Evolutionary conservation across 192 early-diverging fungal species (phyloP).

Genomic region (Backusella tarrabulga): DNA sequence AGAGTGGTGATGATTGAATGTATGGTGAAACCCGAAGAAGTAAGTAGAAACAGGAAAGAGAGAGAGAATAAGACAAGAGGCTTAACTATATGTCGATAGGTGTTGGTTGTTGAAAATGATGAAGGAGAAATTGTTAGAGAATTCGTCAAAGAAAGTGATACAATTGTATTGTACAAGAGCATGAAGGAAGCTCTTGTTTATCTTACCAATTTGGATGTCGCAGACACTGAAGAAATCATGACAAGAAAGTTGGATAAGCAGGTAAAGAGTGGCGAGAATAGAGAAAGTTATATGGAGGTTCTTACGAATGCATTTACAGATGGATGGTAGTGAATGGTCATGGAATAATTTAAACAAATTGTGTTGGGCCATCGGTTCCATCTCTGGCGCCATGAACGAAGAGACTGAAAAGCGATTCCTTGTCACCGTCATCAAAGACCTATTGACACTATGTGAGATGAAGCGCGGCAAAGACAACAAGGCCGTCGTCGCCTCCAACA

Average conservation of each 20-base stretch:
- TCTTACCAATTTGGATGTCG: conserved; percentile 93
- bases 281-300: too few species aligned
- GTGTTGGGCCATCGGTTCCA: conserved; percentile 99
- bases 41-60: conserved; percentile 17
- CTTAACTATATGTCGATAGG: conserved; percentile 37
- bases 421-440: conserved; percentile 98
- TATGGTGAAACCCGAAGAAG: conserved; percentile 99
- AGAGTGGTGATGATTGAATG: conserved; percentile 97
- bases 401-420: conserved; percentile 97
- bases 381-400: conserved; percentile 95
- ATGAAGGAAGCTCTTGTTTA: conserved; percentile 98
- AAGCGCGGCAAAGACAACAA: conserved; percentile 99
- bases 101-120: conserved; percentile 97
- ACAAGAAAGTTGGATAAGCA: conserved; percentile 87
- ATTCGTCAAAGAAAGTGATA: conserved; percentile 96
- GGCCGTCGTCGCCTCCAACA: conserved; percentile 98
- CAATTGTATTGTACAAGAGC: conserved; percentile 96
- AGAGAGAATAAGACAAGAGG: too few species aligned
- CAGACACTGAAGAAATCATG: conserved; percentile 97
- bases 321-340: conserved; percentile 96
- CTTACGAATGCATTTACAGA: conserved; percentile 40
- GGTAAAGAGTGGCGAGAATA: conserved; percentile 37
- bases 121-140: conserved; percentile 99
- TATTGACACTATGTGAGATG: conserved; percentile 92
- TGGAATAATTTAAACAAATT: conserved; percentile 98